These are phyloP conservation scores for Albophoma yamanashiensis DNA, from an alignment of 2,329 filamentous ascomycete species.

Conservation along the genomic window DNA sequence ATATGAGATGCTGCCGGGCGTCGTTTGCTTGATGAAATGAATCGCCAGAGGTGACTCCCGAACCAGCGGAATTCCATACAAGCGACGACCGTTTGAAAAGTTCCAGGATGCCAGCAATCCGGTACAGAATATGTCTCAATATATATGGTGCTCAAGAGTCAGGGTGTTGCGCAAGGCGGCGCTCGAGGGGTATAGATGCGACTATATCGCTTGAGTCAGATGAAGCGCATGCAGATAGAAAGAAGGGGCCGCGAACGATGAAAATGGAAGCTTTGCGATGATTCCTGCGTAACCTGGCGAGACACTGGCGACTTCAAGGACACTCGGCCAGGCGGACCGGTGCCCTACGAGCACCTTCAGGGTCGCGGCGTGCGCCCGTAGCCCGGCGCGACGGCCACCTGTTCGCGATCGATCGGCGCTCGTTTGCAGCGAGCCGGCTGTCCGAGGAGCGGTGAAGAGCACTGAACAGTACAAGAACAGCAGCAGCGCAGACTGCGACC, in stretches of 20 bases:
- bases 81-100: background rate
- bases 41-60: background rate
- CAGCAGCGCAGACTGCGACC: background rate
- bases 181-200: background rate
- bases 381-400: background rate
- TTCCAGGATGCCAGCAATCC: background rate
- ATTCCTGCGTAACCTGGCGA: background rate
- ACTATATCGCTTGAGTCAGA: background rate
- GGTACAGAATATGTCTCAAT: background rate
- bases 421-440: background rate
- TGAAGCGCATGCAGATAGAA: no score
- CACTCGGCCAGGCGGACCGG: background rate
- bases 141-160: background rate
- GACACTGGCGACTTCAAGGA: background rate
- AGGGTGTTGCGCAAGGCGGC: background rate
- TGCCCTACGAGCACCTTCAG: background rate
- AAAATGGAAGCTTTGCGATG: no score
- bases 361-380: background rate
- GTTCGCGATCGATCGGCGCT: background rate
- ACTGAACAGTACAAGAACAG: background rate
- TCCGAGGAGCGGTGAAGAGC: background rate
- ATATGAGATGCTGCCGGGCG: no score
- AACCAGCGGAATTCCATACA: background rate
- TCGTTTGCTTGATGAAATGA: background rate
- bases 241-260: background rate